phyloP scores from a whole-genome alignment of 495 filamentous ascomycete species.

The Tetracladium marchalianum region DNA sequence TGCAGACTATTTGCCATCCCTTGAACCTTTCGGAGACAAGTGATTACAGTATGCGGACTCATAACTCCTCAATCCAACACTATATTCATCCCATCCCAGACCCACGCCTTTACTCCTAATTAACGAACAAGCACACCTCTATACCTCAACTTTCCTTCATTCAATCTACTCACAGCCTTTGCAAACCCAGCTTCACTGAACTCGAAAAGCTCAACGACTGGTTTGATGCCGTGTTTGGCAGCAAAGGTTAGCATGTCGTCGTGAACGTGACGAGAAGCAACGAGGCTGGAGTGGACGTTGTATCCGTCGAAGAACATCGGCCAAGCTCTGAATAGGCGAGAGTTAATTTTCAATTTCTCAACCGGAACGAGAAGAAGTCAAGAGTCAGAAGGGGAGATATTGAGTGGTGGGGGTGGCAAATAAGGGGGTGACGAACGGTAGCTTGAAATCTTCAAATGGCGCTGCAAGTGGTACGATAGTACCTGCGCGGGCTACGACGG shows the following conservation, averaged over 20 bases:
- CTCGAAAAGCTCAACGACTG: slow-evolving; percentile 7
- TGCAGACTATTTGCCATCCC: no score
- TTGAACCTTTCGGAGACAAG: no score
- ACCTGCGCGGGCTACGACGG: slow-evolving; percentile 18
- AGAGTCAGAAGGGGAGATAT: neutral
- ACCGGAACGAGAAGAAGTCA: neutral
- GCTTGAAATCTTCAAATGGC: slow-evolving; percentile 15
- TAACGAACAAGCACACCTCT: slow-evolving; percentile 10
- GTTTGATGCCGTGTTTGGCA: slow-evolving; percentile 8
- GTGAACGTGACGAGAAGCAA: slow-evolving; percentile 13
- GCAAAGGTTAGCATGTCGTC: slow-evolving; percentile 14
- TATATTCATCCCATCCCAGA: no score
- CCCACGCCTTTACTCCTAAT: no score
- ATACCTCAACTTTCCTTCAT: slow-evolving; percentile 11
- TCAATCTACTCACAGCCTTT: slow-evolving; percentile 10
- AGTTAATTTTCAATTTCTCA: neutral
- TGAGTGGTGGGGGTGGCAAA: neutral
- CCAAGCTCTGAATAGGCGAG: neutral
- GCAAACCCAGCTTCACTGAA: slow-evolving; percentile 10
- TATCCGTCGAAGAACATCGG: slow-evolving; percentile 25
- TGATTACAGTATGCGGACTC: no score
- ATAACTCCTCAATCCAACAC: no score
- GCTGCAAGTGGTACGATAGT: slow-evolving; percentile 23
- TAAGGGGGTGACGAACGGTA: slow-evolving; percentile 17
- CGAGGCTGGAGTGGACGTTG: slow-evolving; percentile 24